Evolutionary conservation across 495 filamentous ascomycete species (phyloP).

Genomic region (Bryoglossum gracile): DNA sequence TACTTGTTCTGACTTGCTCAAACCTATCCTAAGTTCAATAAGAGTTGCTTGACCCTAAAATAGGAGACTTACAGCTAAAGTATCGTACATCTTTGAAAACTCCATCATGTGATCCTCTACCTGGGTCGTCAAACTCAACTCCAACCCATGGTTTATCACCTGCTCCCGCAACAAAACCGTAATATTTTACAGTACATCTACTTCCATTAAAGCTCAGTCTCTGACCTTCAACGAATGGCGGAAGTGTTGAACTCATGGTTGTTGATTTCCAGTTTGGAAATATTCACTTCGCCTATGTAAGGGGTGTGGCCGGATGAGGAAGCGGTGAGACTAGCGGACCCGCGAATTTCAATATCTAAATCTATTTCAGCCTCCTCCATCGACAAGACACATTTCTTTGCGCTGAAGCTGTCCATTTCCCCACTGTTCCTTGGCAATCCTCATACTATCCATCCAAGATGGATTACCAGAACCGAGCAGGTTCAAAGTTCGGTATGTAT

Average conservation of each 20-base stretch:
- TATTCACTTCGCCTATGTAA: no score
- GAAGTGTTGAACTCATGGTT: slow-evolving; percentile 25
- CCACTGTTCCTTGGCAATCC: no score
- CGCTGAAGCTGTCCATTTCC: no score
- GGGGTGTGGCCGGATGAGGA: no score
- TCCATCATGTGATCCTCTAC: slow-evolving; percentile 83
- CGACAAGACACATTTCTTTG: neutral
- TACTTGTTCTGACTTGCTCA: no score
- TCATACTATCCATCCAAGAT: slow-evolving; percentile 34
- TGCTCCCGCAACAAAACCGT: slow-evolving; percentile 69
- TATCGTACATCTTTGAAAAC: slow-evolving; percentile 71
- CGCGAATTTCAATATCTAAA: no score
- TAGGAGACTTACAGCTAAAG: slow-evolving; percentile 62
- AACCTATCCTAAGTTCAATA: no score
- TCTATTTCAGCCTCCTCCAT: neutral
- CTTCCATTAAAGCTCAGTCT: slow-evolving; percentile 69
- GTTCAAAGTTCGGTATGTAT: slow-evolving; percentile 98
- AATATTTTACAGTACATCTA: slow-evolving; percentile 77
- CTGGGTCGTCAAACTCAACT: slow-evolving; percentile 91
- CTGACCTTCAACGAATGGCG: slow-evolving; percentile 48
- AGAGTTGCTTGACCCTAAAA: no score
- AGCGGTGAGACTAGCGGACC: no score
- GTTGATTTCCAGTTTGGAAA: neutral
- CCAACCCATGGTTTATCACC: slow-evolving; percentile 74
- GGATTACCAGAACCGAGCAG: slow-evolving; percentile 84